Base-by-base conservation (phyloP, 177 flowering plant species). In the Vitis hybrid region DNA sequence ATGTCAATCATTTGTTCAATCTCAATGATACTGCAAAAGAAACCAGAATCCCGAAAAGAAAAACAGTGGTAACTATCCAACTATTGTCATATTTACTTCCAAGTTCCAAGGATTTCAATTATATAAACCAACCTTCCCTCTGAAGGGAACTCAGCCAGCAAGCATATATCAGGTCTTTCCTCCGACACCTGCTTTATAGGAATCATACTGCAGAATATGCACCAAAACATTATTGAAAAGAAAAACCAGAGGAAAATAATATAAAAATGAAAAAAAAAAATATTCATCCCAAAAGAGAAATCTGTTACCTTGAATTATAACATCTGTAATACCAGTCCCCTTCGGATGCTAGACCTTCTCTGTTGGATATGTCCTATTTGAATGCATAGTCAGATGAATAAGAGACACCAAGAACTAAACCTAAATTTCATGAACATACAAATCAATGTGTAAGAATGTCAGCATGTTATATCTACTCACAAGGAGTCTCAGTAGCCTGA, bases 331-430 rank as follows among this genome's bases (percentile, higher is more conserved):
- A 86, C 94, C 93, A 90, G 72, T 87, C 97, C 70, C 78, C 83
- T 62, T 87, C 92, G 51, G 89, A 83, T 50, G 98, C 98, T 65
- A 93, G 82, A 39, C 98, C 98, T 79, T 93, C 98, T 70, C 83
- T 85, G 75, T 92, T 93, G 57, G 98, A 93, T 76, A 93, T 82
- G 75, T 93, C 98, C 98, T 93, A 74, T 73, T 32, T 62, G 66
- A 32, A 64, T 6, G 39, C 68, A 76, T 10, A 66, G 61, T 64
- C 56, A 76, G 58, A 65, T 61, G 52, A 54, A 56, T 18, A 72
- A 60, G 26, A 18, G 51, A 64, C 12, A 54, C 55, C 48, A 48
- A 60, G 62, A 45, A 50, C 1, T 32, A 52, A 54, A 12, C 26
- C 26, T 15, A 17, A 65, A 69, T 2, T 64, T 51, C 6, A 62